Conservation (phyloP, 257 asterid genomes). For the Solanum dulcamara region DNA sequence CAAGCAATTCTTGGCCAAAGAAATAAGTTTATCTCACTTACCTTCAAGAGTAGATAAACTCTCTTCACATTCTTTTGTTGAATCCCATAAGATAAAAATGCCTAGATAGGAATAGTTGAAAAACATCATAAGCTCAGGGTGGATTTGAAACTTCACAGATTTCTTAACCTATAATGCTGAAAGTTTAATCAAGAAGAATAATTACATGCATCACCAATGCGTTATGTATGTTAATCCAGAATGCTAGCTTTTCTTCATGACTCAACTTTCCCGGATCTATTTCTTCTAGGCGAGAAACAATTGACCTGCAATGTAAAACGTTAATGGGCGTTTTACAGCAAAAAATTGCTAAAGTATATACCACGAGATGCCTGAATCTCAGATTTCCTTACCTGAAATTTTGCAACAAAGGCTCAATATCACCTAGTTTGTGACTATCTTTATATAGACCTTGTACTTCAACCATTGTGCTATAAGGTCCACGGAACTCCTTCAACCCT, state of each 20-base stretch:
- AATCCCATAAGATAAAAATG: conserved; percentile 81
- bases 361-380: neutral
- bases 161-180: neutral
- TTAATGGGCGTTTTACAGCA: neutral
- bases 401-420: conserved; percentile 53
- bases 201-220: conserved; percentile 95
- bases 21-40: conserved; percentile 5
- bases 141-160: neutral
- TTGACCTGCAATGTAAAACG: conserved; percentile 37
- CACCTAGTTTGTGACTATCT: conserved; percentile 62
- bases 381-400: conserved; percentile 50
- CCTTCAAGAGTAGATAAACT: conserved; percentile 79
- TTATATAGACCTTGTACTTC: conserved; percentile 74
- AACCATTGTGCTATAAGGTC: conserved; percentile 94
- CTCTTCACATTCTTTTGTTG: conserved; percentile 79
- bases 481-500: conserved; percentile 88
- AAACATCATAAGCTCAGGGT: neutral
- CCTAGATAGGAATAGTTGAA: conserved; percentile 19
- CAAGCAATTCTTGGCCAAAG: neutral
- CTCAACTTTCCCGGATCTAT: conserved; percentile 68
- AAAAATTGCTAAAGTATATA: neutral
- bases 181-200: neutral
- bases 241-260: conserved; percentile 81
- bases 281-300: conserved; percentile 70
- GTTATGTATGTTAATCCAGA: conserved; percentile 94